Conservation (phyloP, 768 basidiomycete species). For the Mrakia blollopis region DNA sequence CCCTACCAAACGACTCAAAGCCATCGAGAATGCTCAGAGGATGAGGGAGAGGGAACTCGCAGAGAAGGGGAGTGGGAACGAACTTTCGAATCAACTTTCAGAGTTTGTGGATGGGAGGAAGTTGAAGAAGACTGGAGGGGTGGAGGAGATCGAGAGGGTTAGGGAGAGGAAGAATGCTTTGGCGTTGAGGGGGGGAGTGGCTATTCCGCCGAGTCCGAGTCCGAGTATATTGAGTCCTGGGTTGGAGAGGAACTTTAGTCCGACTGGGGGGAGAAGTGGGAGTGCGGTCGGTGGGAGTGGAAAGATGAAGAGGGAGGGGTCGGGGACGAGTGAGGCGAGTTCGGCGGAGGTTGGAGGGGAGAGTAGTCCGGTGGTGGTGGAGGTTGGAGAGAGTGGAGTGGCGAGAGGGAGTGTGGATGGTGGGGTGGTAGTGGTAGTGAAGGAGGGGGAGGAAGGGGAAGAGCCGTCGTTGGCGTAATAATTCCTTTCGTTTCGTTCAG, state of each 20-base stretch:
- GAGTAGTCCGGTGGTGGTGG: neutral
- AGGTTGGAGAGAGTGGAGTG: neutral
- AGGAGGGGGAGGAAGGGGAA: neutral
- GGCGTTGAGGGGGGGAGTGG: slow-evolving; percentile 53
- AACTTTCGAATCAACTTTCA: slow-evolving; percentile 61
- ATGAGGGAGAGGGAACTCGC: slow-evolving; percentile 70
- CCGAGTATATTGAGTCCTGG: neutral
- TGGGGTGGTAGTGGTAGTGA: neutral
- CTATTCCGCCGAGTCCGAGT: neutral
- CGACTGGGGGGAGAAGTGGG: no score
- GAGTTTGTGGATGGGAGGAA: slow-evolving; percentile 85
- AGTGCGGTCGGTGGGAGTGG: neutral
- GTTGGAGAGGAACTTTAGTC: neutral
- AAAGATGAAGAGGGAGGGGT: neutral
- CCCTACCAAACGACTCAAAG: slow-evolving; percentile 77
- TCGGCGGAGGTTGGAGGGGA: neutral
- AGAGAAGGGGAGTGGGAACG: slow-evolving; percentile 46
- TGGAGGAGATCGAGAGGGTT: slow-evolving; percentile 79
- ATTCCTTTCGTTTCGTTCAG: neutral
- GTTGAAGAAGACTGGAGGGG: slow-evolving; percentile 91
- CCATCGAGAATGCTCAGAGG: slow-evolving; percentile 84
- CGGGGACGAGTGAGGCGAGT: neutral
- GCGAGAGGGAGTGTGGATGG: neutral
- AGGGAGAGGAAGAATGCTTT: slow-evolving; percentile 76
- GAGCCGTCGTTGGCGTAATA: neutral